These are phyloP conservation scores for Elaeagnus macrophylla DNA, from an alignment of 306 rosid species.

Conservation along the genomic window DNA sequence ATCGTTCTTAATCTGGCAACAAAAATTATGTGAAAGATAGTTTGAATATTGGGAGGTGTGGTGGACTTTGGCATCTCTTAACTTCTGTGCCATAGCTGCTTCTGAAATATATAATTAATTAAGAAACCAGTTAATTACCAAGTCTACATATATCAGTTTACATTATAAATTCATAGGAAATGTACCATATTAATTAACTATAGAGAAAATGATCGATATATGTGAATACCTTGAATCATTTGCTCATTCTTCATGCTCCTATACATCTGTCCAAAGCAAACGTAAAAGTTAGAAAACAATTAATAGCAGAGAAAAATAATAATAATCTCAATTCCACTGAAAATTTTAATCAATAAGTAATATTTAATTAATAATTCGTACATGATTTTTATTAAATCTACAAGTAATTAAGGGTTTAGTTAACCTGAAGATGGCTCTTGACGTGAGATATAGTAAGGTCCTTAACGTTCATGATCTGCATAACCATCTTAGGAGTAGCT, in stretches of 20 bases:
- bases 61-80: constrained; percentile 12
- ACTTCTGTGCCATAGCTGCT: constrained; percentile 26
- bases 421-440: constrained; percentile 91
- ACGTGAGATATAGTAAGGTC: constrained; percentile 78
- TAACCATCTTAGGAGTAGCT: constrained; percentile 76
- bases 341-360: too few species aligned
- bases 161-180: too few species aligned
- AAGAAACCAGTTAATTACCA: too few species aligned
- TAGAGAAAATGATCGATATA: too few species aligned
- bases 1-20: constrained; percentile 3
- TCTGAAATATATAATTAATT: constrained; percentile 11
- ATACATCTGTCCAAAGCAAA: constrained; percentile 60
- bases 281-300: constrained; percentile 23
- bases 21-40: constrained; percentile 14
- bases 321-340: too few species aligned
- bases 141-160: too few species aligned
- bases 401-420: constrained; percentile 2
- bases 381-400: too few species aligned
- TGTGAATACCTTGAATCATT: constrained; percentile 52
- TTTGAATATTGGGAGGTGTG: constrained; percentile 8
- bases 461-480: constrained; percentile 65
- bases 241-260: constrained; percentile 72
- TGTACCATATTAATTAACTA: too few species aligned
- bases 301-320: too few species aligned
- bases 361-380: too few species aligned